phyloP scores from a whole-genome alignment of 208 protist species.

The Trichomonas gallinae region DNA sequence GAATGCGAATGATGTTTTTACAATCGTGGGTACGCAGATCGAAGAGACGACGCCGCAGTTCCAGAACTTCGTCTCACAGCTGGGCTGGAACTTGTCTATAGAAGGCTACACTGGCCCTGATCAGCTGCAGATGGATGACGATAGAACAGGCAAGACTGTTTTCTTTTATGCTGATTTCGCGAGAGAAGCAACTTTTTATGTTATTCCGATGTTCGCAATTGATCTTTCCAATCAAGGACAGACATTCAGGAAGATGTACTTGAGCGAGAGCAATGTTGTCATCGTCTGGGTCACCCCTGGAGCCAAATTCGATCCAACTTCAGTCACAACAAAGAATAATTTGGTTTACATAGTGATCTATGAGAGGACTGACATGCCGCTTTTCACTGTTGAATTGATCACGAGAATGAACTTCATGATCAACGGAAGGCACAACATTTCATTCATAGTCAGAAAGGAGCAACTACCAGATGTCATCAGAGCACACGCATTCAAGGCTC shows the following conservation, averaged over 20 bases:
- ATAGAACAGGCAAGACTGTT: background rate
- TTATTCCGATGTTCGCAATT: background rate
- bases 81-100: background rate
- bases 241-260: background rate
- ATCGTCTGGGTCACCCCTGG: background rate
- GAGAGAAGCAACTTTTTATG: background rate
- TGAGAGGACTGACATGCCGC: background rate
- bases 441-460: background rate
- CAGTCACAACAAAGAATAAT: background rate
- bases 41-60: background rate
- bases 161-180: background rate
- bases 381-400: background rate
- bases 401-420: background rate
- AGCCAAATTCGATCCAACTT: background rate
- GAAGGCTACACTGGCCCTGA: background rate
- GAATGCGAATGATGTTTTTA: background rate
- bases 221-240: background rate
- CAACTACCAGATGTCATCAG: background rate
- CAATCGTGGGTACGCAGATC: background rate
- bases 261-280: background rate
- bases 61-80: background rate
- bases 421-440: background rate
- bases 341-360: background rate
- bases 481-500: background rate
- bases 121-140: background rate